Evolutionary conservation across 345 rosid genomes (phyloP).

Genomic region (Gossypium sturtianum): DNA sequence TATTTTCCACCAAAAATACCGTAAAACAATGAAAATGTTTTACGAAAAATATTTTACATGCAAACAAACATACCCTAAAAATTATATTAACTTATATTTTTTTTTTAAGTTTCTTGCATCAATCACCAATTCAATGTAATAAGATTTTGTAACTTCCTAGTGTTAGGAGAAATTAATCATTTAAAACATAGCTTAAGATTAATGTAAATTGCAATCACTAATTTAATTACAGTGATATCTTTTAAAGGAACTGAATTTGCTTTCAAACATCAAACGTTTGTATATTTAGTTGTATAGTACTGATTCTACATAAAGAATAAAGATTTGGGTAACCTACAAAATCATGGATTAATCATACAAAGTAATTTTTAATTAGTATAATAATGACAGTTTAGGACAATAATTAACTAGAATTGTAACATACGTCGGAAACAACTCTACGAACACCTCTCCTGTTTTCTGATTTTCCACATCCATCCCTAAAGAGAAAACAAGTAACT

Average conservation of each 20-base stretch:
- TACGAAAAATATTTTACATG: too few species aligned
- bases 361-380: conserved; percentile 1
- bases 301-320: not conserved
- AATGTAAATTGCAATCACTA: not conserved
- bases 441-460: too few species aligned
- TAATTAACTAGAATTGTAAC: not conserved
- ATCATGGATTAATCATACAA: not conserved
- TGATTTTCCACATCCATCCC: too few species aligned
- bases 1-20: too few species aligned
- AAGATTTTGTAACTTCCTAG: not conserved
- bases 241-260: not conserved
- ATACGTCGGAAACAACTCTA: too few species aligned
- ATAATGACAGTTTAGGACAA: not conserved
- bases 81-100: too few species aligned
- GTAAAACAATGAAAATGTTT: too few species aligned
- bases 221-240: not conserved
- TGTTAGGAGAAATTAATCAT: not conserved
- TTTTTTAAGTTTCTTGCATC: not conserved
- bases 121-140: not conserved
- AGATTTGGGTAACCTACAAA: conserved; percentile 8
- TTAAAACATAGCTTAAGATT: not conserved
- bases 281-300: conserved; percentile 1
- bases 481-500: too few species aligned
- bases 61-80: too few species aligned
- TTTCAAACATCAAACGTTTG: not conserved